Evolutionary conservation across 176 grass and related monocot genomes (phyloP).

Genomic region (Saccharum officinarum): DNA sequence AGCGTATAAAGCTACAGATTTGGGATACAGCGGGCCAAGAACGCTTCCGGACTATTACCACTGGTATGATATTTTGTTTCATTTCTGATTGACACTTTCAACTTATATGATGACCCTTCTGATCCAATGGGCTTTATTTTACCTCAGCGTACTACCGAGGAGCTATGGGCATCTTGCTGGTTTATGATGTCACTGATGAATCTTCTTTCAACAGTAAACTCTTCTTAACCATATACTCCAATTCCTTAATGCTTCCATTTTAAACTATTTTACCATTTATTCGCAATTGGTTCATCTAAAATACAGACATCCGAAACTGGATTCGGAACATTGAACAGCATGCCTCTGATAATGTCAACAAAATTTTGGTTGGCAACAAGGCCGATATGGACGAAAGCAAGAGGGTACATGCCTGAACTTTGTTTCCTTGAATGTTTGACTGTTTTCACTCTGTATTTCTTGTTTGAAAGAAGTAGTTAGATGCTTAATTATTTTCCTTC

Average conservation of each 20-base stretch:
- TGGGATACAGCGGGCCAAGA: slow-evolving; percentile 96
- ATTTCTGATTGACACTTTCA: neutral
- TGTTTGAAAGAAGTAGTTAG: slow-evolving; percentile 13
- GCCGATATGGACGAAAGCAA: slow-evolving; percentile 99
- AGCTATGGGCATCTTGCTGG: slow-evolving; percentile 97
- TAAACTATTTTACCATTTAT: slow-evolving; percentile 31
- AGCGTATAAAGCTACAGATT: slow-evolving; percentile 95
- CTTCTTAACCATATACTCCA: slow-evolving; percentile 8
- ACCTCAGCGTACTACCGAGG: slow-evolving; percentile 89
- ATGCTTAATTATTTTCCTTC: neutral
- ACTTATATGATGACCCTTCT: neutral
- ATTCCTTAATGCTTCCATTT: neutral
- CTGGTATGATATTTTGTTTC: slow-evolving; percentile 50
- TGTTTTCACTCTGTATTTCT: neutral
- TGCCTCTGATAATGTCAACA: slow-evolving; percentile 98
- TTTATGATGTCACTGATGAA: slow-evolving; percentile 96
- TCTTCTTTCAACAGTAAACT: slow-evolving; percentile 98
- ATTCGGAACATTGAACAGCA: slow-evolving; percentile 97
- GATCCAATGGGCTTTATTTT: slow-evolving; percentile 31
- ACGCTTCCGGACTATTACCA: slow-evolving; percentile 96
- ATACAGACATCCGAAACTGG: slow-evolving; percentile 92
- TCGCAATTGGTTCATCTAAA: slow-evolving; percentile 18
- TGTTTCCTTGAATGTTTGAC: neutral
- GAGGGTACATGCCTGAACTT: slow-evolving; percentile 46
- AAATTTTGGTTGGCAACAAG: slow-evolving; percentile 97